A percentile compares a stretch with the other conserved stretches of the same genome.
phyloP scores from a whole-genome alignment of 352 stramenopile species.

The Pythium volutum region DNA sequence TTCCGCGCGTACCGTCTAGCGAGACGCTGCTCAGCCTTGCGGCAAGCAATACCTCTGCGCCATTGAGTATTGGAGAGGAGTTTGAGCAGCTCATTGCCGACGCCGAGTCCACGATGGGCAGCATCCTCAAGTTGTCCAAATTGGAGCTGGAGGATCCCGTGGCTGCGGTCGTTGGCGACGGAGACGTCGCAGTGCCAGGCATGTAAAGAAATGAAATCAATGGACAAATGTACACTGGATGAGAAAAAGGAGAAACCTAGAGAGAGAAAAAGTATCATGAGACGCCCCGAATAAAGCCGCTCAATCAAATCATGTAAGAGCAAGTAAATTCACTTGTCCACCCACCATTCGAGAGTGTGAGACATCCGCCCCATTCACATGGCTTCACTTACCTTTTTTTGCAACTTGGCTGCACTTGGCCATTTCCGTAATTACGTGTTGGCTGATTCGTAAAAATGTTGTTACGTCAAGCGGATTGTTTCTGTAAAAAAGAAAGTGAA shows the following conservation, averaged over 20 bases:
- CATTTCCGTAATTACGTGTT: neutral
- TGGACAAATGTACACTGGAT: neutral
- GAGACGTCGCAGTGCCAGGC: neutral
- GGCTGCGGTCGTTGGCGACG: neutral
- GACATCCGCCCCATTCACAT: neutral
- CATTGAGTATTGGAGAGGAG: conserved; percentile 52
- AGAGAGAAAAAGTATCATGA: neutral
- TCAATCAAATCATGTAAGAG: no score
- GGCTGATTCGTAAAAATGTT: neutral
- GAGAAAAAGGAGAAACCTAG: neutral
- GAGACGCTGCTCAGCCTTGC: conserved; percentile 3
- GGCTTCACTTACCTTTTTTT: neutral
- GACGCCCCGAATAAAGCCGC: no score
- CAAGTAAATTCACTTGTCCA: no score
- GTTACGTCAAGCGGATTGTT: neutral
- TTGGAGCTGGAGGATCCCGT: neutral
- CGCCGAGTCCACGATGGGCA: conserved; percentile 65
- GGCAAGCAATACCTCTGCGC: neutral
- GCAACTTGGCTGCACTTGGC: neutral
- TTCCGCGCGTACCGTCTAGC: conserved; percentile 1
- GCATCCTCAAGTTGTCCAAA: conserved; percentile 3
- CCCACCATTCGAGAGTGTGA: neutral
- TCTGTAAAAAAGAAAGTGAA: neutral
- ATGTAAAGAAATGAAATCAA: neutral
- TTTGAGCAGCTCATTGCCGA: conserved; percentile 69